phyloP scores from a whole-genome alignment of 2,329 filamentous ascomycete species.

The Cryphonectria naterciae region DNA sequence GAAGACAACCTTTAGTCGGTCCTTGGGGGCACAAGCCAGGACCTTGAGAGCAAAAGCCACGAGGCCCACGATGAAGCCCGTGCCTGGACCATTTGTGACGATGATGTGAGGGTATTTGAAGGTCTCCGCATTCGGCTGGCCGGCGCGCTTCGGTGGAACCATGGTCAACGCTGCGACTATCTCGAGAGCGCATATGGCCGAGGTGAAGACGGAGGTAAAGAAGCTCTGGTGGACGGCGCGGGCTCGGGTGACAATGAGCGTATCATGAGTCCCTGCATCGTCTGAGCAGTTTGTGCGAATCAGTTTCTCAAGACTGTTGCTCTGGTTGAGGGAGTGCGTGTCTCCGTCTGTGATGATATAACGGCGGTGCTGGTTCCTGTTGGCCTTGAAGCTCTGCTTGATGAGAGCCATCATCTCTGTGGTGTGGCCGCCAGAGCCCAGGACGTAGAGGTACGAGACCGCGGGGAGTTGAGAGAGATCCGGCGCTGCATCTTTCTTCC shows the following conservation, averaged over 20 bases:
- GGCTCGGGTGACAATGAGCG: constrained; percentile 74
- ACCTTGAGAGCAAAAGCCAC: constrained; percentile 55
- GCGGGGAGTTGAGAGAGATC: constrained; percentile 32
- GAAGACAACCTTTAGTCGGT: constrained; percentile 76
- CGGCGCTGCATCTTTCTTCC: constrained; percentile 17
- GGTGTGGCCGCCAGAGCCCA: constrained; percentile 93
- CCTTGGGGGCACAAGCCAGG: constrained; percentile 47
- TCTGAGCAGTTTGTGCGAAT: constrained; percentile 40
- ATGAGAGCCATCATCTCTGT: constrained; percentile 93
- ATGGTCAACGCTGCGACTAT: constrained; percentile 60
- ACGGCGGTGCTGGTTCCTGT: constrained; percentile 67
- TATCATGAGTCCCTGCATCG: constrained; percentile 59
- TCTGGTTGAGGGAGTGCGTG: constrained; percentile 66
- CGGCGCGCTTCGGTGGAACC: constrained; percentile 32
- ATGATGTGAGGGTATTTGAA: constrained; percentile 71
- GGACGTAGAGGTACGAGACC: constrained; percentile 73
- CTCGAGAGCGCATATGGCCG: constrained; percentile 65
- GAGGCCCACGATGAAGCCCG: constrained; percentile 74
- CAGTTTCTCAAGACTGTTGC: constrained; percentile 65
- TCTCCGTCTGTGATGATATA: constrained; percentile 84
- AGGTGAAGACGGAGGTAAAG: constrained; percentile 71
- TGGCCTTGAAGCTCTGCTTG: constrained; percentile 57
- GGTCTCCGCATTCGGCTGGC: constrained; percentile 24
- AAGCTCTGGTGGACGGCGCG: constrained; percentile 82
- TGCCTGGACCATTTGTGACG: constrained; percentile 86